These are phyloP conservation scores for Cutaneotrichosporon sp. DNA, from an alignment of 1,284 basidiomycete genomes.

Conservation along the genomic window DNA sequence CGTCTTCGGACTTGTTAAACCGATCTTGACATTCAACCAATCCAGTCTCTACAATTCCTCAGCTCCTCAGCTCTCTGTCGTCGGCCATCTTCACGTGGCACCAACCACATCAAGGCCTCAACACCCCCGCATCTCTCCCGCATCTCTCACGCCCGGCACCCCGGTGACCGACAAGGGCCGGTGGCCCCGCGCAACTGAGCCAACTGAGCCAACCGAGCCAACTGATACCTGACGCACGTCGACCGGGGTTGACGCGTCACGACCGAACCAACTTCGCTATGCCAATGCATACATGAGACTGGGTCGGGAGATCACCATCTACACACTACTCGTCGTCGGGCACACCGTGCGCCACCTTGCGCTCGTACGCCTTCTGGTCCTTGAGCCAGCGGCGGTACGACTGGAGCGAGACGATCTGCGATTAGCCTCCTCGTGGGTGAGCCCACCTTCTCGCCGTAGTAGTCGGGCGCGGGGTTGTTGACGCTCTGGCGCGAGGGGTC, in stretches of 20 bases:
- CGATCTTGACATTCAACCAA: not conserved
- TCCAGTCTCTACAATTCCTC: not conserved
- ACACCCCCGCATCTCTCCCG: no score
- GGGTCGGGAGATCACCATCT: not conserved
- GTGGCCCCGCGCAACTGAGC: no score
- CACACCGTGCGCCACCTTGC: conserved; percentile 63
- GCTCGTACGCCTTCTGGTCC: conserved; percentile 81
- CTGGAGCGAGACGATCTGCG: conserved; percentile 57
- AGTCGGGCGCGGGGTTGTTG: conserved; percentile 86
- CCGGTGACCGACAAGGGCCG: not conserved
- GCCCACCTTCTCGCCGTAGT: conserved; percentile 66
- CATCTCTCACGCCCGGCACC: not conserved
- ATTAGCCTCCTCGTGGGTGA: conserved; percentile 3
- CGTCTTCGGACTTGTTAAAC: not conserved
- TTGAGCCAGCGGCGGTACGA: conserved; percentile 86
- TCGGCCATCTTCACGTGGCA: no score
- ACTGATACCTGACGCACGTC: no score
- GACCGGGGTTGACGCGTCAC: no score
- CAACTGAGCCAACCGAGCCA: no score
- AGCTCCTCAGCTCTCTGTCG: no score
- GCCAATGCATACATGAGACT: conserved; percentile 2
- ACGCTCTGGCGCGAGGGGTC: conserved; percentile 80
- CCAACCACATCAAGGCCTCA: no score
- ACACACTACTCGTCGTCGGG: conserved; percentile 29
- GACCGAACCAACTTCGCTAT: not conserved